These are phyloP conservation scores for Protomyces lactucae-debilis DNA, from an alignment of 1,139 yeast species.

Conservation along the genomic window DNA sequence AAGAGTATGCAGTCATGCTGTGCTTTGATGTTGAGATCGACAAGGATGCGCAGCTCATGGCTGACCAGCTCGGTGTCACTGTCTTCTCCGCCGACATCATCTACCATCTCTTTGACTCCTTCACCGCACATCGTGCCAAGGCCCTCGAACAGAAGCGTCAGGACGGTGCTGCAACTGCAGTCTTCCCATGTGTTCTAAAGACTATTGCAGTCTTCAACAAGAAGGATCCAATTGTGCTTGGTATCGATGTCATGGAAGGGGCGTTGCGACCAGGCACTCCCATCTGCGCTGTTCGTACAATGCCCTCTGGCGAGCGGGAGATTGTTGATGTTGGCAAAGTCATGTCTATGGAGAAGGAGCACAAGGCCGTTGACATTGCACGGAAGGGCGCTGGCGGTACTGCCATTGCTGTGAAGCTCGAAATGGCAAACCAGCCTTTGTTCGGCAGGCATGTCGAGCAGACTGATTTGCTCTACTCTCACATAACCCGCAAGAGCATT, in stretches of 20 bases:
- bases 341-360: conserved; percentile 73
- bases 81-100: conserved; percentile 94
- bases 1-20: conserved; percentile 91
- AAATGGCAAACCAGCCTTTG: conserved; percentile 84
- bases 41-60: conserved; percentile 97
- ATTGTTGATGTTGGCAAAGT: conserved; percentile 44
- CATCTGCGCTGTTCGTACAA: conserved; percentile 84
- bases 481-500: conserved; percentile 79
- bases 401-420: conserved; percentile 98
- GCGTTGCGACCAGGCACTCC: conserved; percentile 88
- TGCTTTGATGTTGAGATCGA: conserved; percentile 97
- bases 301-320: conserved; percentile 73
- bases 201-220: conserved; percentile 95
- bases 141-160: conserved; percentile 84
- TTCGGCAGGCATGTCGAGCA: conserved; percentile 99
- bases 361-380: conserved; percentile 69
- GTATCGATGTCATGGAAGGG: conserved; percentile 96
- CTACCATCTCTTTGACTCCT: conserved; percentile 91
- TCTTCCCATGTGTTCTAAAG: conserved; percentile 90
- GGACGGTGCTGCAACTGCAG: conserved; percentile 82
- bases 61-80: conserved; percentile 83
- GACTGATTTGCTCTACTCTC: conserved; percentile 78
- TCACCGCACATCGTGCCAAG: conserved; percentile 85
- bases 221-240: conserved; percentile 98
- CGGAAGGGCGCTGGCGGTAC: conserved; percentile 94